Evolutionary conservation across 768 basidiomycete species (phyloP).

Genomic region (Rhodotorula kratochvilovae): DNA sequence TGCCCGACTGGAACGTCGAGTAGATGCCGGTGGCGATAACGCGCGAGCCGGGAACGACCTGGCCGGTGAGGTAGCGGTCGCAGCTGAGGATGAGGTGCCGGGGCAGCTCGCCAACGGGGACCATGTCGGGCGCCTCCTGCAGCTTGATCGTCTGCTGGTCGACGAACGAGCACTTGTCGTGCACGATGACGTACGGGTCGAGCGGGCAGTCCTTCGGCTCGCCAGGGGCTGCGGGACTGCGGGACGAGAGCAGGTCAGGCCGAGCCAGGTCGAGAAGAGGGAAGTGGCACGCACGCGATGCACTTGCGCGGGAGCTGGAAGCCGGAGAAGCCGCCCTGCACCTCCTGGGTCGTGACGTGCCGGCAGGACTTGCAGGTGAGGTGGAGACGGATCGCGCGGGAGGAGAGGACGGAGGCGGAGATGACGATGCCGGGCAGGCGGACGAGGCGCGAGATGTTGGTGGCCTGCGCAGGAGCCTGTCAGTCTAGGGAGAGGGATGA

Average conservation of each 20-base stretch:
- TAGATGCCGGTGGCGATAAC: constrained; percentile 94
- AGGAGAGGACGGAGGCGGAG: constrained; percentile 86
- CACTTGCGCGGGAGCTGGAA: constrained; percentile 73
- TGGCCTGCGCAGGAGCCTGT: constrained; percentile 51
- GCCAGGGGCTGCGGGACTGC: constrained; percentile 61
- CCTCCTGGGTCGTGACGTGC: constrained; percentile 66
- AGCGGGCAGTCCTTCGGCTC: constrained; percentile 90
- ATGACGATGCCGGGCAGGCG: constrained; percentile 97
- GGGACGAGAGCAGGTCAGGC: background rate
- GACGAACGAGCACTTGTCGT: constrained; percentile 86
- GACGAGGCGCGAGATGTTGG: constrained; percentile 91
- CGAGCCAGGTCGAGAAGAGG: no score
- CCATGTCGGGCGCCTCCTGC: constrained; percentile 99
- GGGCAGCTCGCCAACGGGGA: constrained; percentile 95
- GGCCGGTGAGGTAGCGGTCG: constrained; percentile 84
- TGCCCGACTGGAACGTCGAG: constrained; percentile 86
- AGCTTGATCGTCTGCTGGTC: constrained; percentile 95
- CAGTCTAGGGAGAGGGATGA: background rate
- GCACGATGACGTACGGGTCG: constrained; percentile 92
- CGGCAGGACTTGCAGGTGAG: constrained; percentile 90
- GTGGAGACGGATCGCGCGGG: constrained; percentile 84
- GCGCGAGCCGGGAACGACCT: constrained; percentile 92
- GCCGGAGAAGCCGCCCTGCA: constrained; percentile 43
- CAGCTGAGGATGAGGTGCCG: constrained; percentile 87
- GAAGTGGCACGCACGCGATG: constrained; percentile 56